Evolutionary conservation across 306 rosid genomes (phyloP), one percentile per base, ranked within the genome.

Genomic region (Lathyrus sativus): DNA sequence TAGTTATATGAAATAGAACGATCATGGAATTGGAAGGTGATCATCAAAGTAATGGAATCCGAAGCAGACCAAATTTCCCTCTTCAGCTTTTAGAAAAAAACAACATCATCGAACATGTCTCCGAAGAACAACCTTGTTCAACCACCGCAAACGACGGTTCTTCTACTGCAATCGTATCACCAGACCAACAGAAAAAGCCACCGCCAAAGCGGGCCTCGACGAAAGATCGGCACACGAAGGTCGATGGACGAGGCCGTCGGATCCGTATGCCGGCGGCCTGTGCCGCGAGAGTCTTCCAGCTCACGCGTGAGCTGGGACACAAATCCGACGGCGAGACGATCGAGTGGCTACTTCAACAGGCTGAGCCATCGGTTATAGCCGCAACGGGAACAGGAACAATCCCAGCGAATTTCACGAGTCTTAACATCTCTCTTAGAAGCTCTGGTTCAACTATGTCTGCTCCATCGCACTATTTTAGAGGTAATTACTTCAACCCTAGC

Each of bases 241-340:
- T 92, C 0, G 98, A 92, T 18, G 98, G 98, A 13, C 89, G 98
- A 0, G 98, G 98, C 29, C 98, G 98, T 60, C 88, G 98, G 84
- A 92, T 92, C 84, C 92, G 98, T n/a, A 92, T 92, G 98, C 98
- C 98, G 0, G 96, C 96, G 0, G 86, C 92, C 12, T 92, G 98
- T 13, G 98, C 98, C 0, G 98, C 98, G 18, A 81, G 98, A 76
- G 98, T 92, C 46, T 92, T 92, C 41, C 98, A 92, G 78, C 84
- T 92, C 4, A 92, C 98, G 10, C 54, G 91, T 60, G 98, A 92
- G 74, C 83, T 92, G 0, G 98, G 98, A 37, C 96, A 92, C 75
- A 92, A 89, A 58, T 92, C 96, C 0, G 98, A 92, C 29, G 98
- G 98, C 0, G 98, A 92, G 72, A 92, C 98, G 31, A 85, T 92